These are phyloP conservation scores for Nelumbo lutea DNA, from an alignment of 164 flowering plant species.

Conservation along the genomic window DNA sequence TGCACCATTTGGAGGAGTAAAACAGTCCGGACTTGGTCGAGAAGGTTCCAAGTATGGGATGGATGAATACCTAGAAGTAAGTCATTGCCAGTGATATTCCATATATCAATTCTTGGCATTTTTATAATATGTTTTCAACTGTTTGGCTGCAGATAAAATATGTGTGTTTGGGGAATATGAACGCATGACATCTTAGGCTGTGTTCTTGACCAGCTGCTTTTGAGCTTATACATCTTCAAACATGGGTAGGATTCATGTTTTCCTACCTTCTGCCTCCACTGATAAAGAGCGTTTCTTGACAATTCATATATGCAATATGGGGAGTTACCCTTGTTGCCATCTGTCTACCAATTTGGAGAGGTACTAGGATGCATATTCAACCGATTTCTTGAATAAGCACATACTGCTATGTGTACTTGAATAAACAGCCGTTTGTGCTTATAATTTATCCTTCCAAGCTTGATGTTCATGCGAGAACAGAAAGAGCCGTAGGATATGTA, in stretches of 20 bases:
- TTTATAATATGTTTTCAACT: background rate
- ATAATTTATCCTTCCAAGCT: too few species aligned
- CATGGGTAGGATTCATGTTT: background rate
- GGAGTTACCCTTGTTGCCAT: too few species aligned
- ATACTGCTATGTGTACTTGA: too few species aligned
- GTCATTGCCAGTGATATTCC: slow-evolving; percentile 8
- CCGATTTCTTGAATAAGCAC: too few species aligned
- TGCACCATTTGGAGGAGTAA: slow-evolving; percentile 97
- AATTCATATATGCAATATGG: too few species aligned
- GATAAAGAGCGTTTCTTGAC: too few species aligned
- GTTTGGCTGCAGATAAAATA: slow-evolving; percentile 51
- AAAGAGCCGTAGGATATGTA: too few species aligned
- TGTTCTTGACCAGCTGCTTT: background rate
- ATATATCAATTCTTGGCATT: background rate
- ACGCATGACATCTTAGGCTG: slow-evolving; percentile 14
- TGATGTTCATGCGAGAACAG: too few species aligned
- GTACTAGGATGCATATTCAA: too few species aligned
- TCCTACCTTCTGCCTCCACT: background rate
- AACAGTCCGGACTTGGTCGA: slow-evolving; percentile 95
- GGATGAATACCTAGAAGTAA: slow-evolving; percentile 87
- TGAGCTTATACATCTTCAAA: slow-evolving; percentile 1
- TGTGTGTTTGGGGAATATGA: slow-evolving; percentile 74
- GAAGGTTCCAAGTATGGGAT: slow-evolving; percentile 97
- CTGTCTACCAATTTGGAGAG: too few species aligned
- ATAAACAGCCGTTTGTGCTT: too few species aligned